Base-by-base conservation (phyloP, 345 rosid species). In the Gossypium anomalum region DNA sequence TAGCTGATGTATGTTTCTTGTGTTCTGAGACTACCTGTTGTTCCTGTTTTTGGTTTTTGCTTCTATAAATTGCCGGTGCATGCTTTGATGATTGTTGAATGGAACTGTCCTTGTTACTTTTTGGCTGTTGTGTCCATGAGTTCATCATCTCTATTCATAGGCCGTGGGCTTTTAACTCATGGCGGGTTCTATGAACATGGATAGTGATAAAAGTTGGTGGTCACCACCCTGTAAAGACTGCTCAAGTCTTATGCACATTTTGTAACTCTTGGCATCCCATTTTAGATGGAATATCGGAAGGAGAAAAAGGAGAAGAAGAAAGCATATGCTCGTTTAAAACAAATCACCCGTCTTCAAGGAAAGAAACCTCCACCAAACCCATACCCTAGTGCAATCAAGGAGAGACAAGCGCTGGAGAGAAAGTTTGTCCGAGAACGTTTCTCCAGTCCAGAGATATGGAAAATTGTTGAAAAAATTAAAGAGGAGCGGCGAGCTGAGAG, bases 331-430 rank as follows among this genome's bases (percentile, higher is more conserved):
- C 86, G 87, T 49, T 60, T 95, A 83, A 93, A 85, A 78, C 81
- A 87, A 82, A 87, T 91, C 48, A 85, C 93, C 1, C 81, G 76
- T 74, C 53, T 85, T 49, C 93, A 81, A 80, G 94, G 93, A 25
- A 95, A 88, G 81, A 78, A 23, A 29, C 96, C 92, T 41, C 96
- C 96, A 47, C 96, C 96, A 27, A 89, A 87, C 81, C 97, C 96
- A 5, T 91, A 84, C 81, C 85, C 87, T 25, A 89, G 90, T 80
- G 78, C 89, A 22, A 77, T 86, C n/a, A 89, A 83, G 73, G 96
- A 86, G 79, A 81, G 82, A 61, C 94, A 88, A 85, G 86, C 79
- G 3, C 86, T 78, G 75, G 88, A 81, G 82, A 90, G 72, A 76
- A 86, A 78, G 82, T 76, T 81, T 17, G 85, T 85, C 6, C 84